phyloP scores from a whole-genome alignment of 306 rosid species.

The Cucumis sativus region DNA sequence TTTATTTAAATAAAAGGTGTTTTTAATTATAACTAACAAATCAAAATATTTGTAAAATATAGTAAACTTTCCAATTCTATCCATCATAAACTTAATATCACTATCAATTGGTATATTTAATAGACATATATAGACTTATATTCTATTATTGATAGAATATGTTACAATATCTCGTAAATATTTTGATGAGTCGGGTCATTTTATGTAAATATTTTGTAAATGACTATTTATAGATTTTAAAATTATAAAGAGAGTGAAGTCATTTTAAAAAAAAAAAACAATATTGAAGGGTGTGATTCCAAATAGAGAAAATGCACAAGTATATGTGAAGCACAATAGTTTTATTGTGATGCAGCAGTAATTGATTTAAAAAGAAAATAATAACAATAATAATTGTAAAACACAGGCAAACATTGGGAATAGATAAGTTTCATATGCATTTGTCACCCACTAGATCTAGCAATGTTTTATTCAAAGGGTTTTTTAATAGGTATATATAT shows the following conservation, averaged over 20 bases:
- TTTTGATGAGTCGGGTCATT: too few species aligned
- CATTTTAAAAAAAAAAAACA: neutral
- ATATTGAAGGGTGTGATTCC: neutral
- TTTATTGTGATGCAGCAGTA: neutral
- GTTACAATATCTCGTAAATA: too few species aligned
- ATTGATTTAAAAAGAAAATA: neutral
- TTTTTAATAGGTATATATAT: neutral
- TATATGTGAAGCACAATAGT: neutral
- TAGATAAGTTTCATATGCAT: conserved; percentile 8
- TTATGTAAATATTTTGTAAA: too few species aligned
- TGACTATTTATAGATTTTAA: neutral
- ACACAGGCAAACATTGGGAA: neutral
- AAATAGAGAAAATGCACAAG: neutral
- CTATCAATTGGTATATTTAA: too few species aligned
- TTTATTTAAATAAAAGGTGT: too few species aligned
- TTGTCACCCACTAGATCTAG: conserved; percentile 2
- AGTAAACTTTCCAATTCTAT: too few species aligned
- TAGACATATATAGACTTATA: too few species aligned
- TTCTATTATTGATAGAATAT: too few species aligned
- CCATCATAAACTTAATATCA: too few species aligned
- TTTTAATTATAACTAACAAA: too few species aligned
- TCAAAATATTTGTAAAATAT: too few species aligned
- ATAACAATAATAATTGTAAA: neutral
- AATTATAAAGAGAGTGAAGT: neutral
- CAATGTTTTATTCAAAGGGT: neutral